A percentile compares a stretch with the other conserved stretches of the same genome.
phyloP scores from a whole-genome alignment of 2,329 filamentous ascomycete genomes.

The Zymoseptoria passerinii region DNA sequence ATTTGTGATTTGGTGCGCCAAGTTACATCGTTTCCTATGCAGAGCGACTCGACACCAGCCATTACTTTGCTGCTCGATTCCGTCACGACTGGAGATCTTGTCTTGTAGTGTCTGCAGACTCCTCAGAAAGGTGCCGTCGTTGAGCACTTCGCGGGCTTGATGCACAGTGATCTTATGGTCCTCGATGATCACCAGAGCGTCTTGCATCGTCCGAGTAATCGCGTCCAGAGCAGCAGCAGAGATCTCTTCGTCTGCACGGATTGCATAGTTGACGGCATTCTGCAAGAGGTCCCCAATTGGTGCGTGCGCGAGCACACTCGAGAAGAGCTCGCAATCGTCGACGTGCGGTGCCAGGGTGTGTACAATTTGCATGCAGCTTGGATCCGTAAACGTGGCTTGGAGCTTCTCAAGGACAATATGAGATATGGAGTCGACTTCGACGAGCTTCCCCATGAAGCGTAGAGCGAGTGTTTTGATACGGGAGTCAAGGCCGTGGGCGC shows the following conservation, averaged over 20 bases:
- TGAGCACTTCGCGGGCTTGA: conserved; percentile 11
- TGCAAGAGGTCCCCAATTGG: conserved; percentile 13
- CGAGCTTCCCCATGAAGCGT: conserved; percentile 20
- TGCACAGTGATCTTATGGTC: conserved; percentile 14
- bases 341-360: conserved; percentile 13
- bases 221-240: conserved; percentile 12
- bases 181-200: conserved; percentile 9
- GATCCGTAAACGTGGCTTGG: conserved; percentile 13
- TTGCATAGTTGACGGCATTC: conserved; percentile 11
- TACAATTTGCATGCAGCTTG: conserved; percentile 7
- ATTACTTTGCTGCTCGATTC: background rate
- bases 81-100: background rate
- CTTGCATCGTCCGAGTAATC: conserved; percentile 7
- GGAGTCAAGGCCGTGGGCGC: conserved; percentile 14
- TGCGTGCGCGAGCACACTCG: conserved; percentile 11
- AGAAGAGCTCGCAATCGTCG: conserved; percentile 13
- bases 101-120: conserved; percentile 5
- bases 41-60: conserved; percentile 16
- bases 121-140: conserved; percentile 8
- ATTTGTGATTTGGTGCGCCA: conserved; percentile 16
- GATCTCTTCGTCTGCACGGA: conserved; percentile 6
- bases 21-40: conserved; percentile 10
- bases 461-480: conserved; percentile 20
- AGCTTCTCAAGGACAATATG: conserved; percentile 12
- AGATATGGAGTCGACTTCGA: conserved; percentile 20